Conservation (phyloP, 805 yeast genomes). For the Wickerhamomyces canadensis region DNA sequence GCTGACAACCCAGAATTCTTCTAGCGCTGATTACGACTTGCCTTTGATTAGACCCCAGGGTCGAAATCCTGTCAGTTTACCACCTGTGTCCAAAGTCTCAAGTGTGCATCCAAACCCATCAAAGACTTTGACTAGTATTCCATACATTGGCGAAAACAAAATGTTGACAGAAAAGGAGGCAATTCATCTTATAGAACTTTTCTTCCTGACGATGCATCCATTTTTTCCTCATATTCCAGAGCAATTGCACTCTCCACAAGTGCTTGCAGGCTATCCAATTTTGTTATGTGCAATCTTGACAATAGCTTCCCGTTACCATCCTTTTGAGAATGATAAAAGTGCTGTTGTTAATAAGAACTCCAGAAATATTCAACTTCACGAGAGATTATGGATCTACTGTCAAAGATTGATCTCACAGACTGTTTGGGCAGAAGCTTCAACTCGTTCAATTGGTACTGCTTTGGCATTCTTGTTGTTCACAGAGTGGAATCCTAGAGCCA, state of each 20-base stretch:
- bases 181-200: slow-evolving; percentile 47
- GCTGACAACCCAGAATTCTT: slow-evolving; percentile 8
- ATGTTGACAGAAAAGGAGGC: slow-evolving; percentile 63
- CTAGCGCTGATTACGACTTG: slow-evolving; percentile 8
- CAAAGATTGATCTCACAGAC: slow-evolving; percentile 78
- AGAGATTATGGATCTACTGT: slow-evolving; percentile 77
- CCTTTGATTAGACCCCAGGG: slow-evolving; percentile 23
- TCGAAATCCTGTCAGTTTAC: slow-evolving; percentile 19
- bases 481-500: slow-evolving; percentile 95
- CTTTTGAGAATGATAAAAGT: slow-evolving; percentile 37
- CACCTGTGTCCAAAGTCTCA: slow-evolving; percentile 28
- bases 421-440: slow-evolving; percentile 91
- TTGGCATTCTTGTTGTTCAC: slow-evolving; percentile 79
- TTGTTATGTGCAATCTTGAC: slow-evolving; percentile 77
- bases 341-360: slow-evolving; percentile 26
- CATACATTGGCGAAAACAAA: slow-evolving; percentile 52
- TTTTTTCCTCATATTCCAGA: slow-evolving; percentile 83
- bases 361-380: slow-evolving; percentile 62
- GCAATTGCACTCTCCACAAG: slow-evolving; percentile 60
- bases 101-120: slow-evolving; percentile 28
- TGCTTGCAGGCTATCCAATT: slow-evolving; percentile 73
- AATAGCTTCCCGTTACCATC: slow-evolving; percentile 72
- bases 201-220: slow-evolving; percentile 79
- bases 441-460: slow-evolving; percentile 81
- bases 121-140: slow-evolving; percentile 48